phyloP scores from a whole-genome alignment of 2,329 filamentous ascomycete genomes.

The Ascochyta lentis region DNA sequence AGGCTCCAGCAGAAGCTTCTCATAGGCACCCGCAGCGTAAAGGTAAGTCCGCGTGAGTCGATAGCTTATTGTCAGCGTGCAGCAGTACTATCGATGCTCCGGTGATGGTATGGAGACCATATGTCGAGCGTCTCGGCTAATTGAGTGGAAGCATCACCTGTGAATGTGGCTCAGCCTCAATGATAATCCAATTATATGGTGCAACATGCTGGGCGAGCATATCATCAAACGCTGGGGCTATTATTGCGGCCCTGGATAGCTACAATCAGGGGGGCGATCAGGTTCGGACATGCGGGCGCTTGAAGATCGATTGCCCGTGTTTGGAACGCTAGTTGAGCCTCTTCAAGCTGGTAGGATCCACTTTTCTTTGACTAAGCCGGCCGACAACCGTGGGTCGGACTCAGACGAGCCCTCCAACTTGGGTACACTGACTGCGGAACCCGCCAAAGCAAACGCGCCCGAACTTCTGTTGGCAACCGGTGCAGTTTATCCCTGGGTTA shows the following conservation, averaged over 20 bases:
- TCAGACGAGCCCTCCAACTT: background rate
- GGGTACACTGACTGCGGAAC: background rate
- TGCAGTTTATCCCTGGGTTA: background rate
- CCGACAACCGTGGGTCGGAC: background rate
- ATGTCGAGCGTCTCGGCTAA: background rate
- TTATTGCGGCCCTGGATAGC: slow-evolving; percentile 2
- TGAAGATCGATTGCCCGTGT: slow-evolving; percentile 4
- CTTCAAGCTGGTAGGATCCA: background rate
- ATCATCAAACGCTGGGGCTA: slow-evolving; percentile 8
- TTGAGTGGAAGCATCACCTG: background rate
- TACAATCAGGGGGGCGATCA: slow-evolving; percentile 9
- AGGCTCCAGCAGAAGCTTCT: background rate
- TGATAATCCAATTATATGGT: background rate
- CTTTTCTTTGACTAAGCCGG: background rate
- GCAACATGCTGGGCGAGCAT: slow-evolving; percentile 11
- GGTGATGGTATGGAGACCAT: background rate
- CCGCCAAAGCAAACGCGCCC: background rate
- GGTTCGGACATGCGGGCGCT: slow-evolving; percentile 1
- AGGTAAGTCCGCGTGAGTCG: background rate
- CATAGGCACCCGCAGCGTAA: background rate
- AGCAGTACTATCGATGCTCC: background rate
- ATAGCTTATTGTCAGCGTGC: background rate
- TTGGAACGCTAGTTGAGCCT: background rate
- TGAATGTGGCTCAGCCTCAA: background rate
- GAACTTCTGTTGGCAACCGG: background rate